Conservation (phyloP, 1,139 yeast species). For the Hyphopichia buzzinii region DNA sequence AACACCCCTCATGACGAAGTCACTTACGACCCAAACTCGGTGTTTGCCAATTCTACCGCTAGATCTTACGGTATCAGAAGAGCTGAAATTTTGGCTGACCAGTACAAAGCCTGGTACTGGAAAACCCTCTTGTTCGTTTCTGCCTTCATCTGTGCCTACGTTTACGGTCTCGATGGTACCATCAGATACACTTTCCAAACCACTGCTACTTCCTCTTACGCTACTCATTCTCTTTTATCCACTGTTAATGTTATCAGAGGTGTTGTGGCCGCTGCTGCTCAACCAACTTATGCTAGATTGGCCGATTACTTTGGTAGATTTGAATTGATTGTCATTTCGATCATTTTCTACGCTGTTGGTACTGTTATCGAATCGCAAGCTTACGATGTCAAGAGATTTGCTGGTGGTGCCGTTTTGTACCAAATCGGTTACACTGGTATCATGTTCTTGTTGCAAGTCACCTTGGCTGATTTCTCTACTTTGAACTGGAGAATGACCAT, state of each 20-base stretch:
- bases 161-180: slow-evolving; percentile 64
- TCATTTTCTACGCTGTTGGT: slow-evolving; percentile 65
- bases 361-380: slow-evolving; percentile 72
- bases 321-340: slow-evolving; percentile 50
- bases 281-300: slow-evolving; percentile 66
- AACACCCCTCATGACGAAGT: too few relatives aligned
- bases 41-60: slow-evolving; percentile 14
- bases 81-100: slow-evolving; percentile 40
- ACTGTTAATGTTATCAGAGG: slow-evolving; percentile 63
- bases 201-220: slow-evolving; percentile 57
- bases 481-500: slow-evolving; percentile 69
- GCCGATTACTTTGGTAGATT: slow-evolving; percentile 72
- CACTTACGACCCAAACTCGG: slow-evolving; percentile 1
- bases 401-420: slow-evolving; percentile 72
- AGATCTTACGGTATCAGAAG: slow-evolving; percentile 39
- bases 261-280: slow-evolving; percentile 71
- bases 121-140: slow-evolving; percentile 44
- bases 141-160: slow-evolving; percentile 60
- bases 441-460: slow-evolving; percentile 51
- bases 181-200: slow-evolving; percentile 49
- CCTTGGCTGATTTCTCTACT: slow-evolving; percentile 64
- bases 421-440: slow-evolving; percentile 71
- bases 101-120: slow-evolving; percentile 19
- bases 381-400: slow-evolving; percentile 59
- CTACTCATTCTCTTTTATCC: slow-evolving; percentile 58